Evolutionary conservation across 805 yeast genomes (phyloP).

Genomic region (Cyberlindnera misumaiensis): DNA sequence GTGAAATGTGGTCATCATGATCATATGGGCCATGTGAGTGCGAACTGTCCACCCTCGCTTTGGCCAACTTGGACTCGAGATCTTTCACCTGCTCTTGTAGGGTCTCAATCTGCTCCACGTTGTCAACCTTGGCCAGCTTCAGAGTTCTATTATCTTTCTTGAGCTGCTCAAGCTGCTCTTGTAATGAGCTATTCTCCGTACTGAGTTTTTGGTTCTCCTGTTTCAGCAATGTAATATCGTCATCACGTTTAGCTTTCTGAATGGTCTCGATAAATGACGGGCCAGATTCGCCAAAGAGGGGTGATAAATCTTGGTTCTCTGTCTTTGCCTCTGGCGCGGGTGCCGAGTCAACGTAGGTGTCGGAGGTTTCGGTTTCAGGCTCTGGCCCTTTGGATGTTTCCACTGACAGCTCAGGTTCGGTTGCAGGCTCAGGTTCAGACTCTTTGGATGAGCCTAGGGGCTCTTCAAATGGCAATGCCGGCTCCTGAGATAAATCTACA

Average conservation of each 20-base stretch:
- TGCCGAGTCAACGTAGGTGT: too few species aligned
- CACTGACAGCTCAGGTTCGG: too few species aligned
- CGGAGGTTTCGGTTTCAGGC: too few species aligned
- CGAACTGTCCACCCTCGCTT: conserved; percentile 19
- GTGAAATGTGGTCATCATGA: conserved; percentile 14
- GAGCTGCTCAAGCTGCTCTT: conserved; percentile 25
- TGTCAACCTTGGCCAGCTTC: conserved; percentile 30
- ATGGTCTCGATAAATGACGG: conserved; percentile 24
- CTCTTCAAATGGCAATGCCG: conserved; percentile 1
- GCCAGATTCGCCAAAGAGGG: conserved; percentile 7
- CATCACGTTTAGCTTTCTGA: conserved; percentile 12
- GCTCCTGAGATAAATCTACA: not conserved
- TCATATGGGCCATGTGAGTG: conserved; percentile 16
- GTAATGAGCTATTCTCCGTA: conserved; percentile 16
- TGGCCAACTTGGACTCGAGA: conserved; percentile 18
- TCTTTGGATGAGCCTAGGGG: too few species aligned
- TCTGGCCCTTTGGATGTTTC: too few species aligned
- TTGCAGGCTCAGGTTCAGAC: too few species aligned
- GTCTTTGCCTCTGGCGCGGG: too few species aligned
- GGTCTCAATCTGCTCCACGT: conserved; percentile 28
- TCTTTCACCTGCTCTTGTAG: conserved; percentile 23
- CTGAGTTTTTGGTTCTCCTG: conserved; percentile 25
- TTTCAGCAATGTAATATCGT: conserved; percentile 24
- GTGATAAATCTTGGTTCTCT: not conserved
- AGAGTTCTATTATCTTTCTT: conserved; percentile 32